Evolutionary conservation across 106 monocot genomes (phyloP).

Genomic region (Allium fistulosum): DNA sequence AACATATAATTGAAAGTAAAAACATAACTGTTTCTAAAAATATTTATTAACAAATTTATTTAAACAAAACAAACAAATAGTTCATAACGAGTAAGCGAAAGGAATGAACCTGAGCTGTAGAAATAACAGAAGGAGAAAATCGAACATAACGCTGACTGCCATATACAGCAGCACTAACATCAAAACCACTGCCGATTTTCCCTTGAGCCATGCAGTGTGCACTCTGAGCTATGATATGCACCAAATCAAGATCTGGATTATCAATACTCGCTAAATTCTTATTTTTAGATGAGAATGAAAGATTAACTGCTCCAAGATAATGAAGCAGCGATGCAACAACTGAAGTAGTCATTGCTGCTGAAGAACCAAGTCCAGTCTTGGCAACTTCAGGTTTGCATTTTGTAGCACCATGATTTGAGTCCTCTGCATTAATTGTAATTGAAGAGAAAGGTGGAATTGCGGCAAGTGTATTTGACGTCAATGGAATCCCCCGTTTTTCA

Average conservation of each 20-base stretch:
- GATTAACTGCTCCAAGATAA: constrained; percentile 76
- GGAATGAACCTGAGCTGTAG: constrained; percentile 61
- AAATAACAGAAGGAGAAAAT: constrained; percentile 84
- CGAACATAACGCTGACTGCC: constrained; percentile 90
- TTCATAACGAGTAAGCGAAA: background rate
- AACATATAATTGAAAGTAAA: no score
- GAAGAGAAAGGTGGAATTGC: constrained; percentile 70
- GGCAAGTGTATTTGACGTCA: constrained; percentile 56
- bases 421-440: constrained; percentile 65
- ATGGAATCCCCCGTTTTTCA: constrained; percentile 54
- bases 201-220: constrained; percentile 99
- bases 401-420: constrained; percentile 33
- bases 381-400: constrained; percentile 90
- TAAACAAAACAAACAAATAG: no score
- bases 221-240: constrained; percentile 86
- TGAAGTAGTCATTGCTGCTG: constrained; percentile 97
- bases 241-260: constrained; percentile 59
- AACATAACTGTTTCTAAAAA: no score
- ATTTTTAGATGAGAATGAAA: constrained; percentile 26
- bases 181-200: constrained; percentile 98
- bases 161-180: constrained; percentile 97
- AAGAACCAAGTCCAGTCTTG: constrained; percentile 97
- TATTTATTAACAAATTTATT: no score
- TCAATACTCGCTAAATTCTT: constrained; percentile 4
- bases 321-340: constrained; percentile 88